Conservation (phyloP, 179 eudicot genomes). For the Silene noctiflora region DNA sequence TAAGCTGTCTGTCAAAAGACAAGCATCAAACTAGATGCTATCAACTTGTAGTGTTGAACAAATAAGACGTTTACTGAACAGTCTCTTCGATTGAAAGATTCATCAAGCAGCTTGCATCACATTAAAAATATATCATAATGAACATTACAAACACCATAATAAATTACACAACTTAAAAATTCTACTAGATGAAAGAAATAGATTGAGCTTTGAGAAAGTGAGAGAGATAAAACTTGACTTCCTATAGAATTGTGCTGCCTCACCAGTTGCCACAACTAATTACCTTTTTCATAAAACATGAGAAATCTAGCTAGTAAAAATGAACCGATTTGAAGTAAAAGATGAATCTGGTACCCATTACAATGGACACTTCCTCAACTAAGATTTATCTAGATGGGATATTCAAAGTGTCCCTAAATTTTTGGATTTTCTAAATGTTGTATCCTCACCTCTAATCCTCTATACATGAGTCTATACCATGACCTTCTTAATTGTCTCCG, state of each 20-base stretch:
- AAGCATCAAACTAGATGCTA: slow-evolving; percentile 13
- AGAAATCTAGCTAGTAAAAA: too few species aligned
- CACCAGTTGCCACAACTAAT: background rate
- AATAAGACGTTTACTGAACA: slow-evolving; percentile 5
- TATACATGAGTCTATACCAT: too few species aligned
- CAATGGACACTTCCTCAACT: too few species aligned
- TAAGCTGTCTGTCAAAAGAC: slow-evolving; percentile 38
- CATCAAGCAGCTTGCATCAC: background rate
- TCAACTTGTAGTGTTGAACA: slow-evolving; percentile 12
- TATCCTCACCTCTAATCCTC: too few species aligned
- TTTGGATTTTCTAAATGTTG: too few species aligned
- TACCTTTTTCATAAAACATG: too few species aligned
- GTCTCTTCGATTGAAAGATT: background rate
- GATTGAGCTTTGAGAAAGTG: background rate
- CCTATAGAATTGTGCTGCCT: background rate
- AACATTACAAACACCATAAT: background rate
- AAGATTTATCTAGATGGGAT: too few species aligned
- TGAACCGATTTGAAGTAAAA: too few species aligned
- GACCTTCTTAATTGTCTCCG: too few species aligned
- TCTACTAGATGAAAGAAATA: background rate
- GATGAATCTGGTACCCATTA: too few species aligned
- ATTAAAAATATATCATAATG: background rate
- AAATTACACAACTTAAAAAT: background rate
- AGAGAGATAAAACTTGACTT: background rate
- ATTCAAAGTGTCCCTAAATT: too few species aligned